Percentiles rank a stretch among this genome's conserved stretches.
phyloP scores from a whole-genome alignment of 75 land plant genomes.

The Sequoia sempervirens region DNA sequence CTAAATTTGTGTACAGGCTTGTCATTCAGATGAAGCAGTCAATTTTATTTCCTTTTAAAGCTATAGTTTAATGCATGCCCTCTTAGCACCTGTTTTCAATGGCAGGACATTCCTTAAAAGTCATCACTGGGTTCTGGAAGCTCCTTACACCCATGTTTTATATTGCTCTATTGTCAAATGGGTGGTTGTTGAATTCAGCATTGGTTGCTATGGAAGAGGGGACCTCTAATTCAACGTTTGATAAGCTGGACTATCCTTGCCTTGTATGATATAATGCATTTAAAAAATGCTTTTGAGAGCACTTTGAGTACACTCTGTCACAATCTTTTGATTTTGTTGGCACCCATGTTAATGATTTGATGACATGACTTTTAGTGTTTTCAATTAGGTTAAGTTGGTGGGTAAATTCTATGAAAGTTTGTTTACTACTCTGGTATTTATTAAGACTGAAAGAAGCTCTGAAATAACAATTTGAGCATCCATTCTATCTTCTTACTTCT shows the following conservation, averaged over 20 bases:
- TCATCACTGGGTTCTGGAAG: background rate
- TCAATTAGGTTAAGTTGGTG: background rate
- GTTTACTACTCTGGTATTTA: too few relatives aligned
- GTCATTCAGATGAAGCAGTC: background rate
- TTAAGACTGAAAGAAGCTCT: too few relatives aligned
- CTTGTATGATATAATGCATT: background rate
- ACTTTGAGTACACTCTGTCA: too few relatives aligned
- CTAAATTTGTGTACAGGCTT: background rate
- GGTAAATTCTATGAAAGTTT: background rate
- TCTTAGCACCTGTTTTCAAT: background rate
- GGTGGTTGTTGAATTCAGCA: background rate
- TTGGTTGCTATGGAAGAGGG: background rate
- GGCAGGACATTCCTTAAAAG: background rate
- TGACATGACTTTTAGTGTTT: background rate
- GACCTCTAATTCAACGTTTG: background rate
- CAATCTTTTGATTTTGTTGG: background rate
- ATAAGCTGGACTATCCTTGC: background rate
- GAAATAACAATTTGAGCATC: too few relatives aligned
- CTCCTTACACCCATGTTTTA: background rate
- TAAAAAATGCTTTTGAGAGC: background rate
- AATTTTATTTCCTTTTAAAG: background rate
- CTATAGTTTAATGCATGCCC: background rate
- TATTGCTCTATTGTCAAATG: background rate
- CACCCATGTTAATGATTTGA: background rate
- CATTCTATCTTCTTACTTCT: too few relatives aligned